Conservation (phyloP, 2,329 filamentous ascomycete genomes). For the Hyphodiscus sp. region DNA sequence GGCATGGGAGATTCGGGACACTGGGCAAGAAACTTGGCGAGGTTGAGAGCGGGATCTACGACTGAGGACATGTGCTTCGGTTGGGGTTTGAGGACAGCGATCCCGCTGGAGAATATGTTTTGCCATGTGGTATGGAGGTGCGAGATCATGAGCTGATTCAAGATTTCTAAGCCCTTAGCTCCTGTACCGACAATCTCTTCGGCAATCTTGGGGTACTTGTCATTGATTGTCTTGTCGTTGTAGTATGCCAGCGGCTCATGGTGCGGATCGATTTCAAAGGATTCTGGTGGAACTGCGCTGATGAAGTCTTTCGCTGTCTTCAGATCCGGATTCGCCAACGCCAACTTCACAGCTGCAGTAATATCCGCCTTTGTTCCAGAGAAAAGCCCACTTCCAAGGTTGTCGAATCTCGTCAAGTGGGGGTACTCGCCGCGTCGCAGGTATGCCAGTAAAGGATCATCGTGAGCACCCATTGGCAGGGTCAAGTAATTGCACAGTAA, state of each 20-base stretch:
- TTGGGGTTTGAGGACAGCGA: conserved; percentile 75
- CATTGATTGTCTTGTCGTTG: conserved; percentile 52
- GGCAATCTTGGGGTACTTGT: conserved; percentile 61
- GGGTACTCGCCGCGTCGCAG: conserved; percentile 73
- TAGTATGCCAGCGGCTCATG: conserved; percentile 74
- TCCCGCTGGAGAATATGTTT: conserved; percentile 66
- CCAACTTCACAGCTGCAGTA: conserved; percentile 53
- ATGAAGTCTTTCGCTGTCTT: conserved; percentile 57
- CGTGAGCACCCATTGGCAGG: conserved; percentile 73
- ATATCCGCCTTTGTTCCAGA: conserved; percentile 62
- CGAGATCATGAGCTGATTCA: conserved; percentile 72
- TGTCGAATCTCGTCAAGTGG: conserved; percentile 66
- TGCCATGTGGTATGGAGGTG: conserved; percentile 87
- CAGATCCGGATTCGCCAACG: conserved; percentile 48
- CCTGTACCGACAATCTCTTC: conserved; percentile 52
- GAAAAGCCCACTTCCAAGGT: conserved; percentile 65
- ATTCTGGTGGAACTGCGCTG: conserved; percentile 50
- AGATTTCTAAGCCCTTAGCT: conserved; percentile 53
- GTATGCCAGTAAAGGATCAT: conserved; percentile 65
- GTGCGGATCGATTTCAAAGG: conserved; percentile 58
- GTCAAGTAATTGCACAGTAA: conserved; percentile 73
- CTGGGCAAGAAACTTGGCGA: conserved; percentile 68
- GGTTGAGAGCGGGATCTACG: conserved; percentile 60
- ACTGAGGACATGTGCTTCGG: conserved; percentile 68
- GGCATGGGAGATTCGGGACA: conserved; percentile 71